Base-by-base conservation (phyloP, 768 basidiomycete genomes). In the Botryobasidium botryosum region DNA sequence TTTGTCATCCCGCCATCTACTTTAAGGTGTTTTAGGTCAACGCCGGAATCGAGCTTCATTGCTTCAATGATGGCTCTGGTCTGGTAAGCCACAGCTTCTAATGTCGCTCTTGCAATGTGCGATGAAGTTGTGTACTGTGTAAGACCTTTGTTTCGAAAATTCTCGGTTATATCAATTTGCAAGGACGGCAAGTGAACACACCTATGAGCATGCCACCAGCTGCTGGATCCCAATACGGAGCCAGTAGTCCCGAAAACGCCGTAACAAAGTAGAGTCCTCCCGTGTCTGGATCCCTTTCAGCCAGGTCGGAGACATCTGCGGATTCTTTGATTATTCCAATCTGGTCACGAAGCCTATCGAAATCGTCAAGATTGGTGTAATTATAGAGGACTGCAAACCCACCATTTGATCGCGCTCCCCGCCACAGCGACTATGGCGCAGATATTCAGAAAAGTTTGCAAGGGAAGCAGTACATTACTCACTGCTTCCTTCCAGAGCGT, bases 1-100 rank as follows among this genome's bases (percentile, higher is more conserved):
- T 91, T 92, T 8, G 90, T 94, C 82, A 94, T 91, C 13, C 90
- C 88, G n/a, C 94, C 94, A 59, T 97, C 94, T 28, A 99, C 92
- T 59, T 81, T 91, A 51, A 99, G 75, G 53, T 81, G 71, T 56
- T 79, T 77, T 44, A 94, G 69, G 38, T 82, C 76, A 4, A 68
- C 66, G 13, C 71, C 71, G n/a, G 84, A 80, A 63, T 99, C 92
- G 44, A 82, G 64, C 58, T 83, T 79, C 82, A 99, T 99, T 56
- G 84, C 81, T 59, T 96, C 88, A 39, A 97, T 71, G 53, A 99
- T 85, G 6, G 87, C 94, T 46, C 83, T 75, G 10, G 92, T 94
- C 62, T 96, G 91, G 68, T 79, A 97, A 12, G 88, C 90, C 48
- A 84, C 92, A 20, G 94, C 91, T 61, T 97, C 94, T 42, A 97